Evolutionary conservation across 169 alveolate genomes (phyloP), one percentile per base, ranked within the genome.

Genomic region (Theileria orientalis): DNA sequence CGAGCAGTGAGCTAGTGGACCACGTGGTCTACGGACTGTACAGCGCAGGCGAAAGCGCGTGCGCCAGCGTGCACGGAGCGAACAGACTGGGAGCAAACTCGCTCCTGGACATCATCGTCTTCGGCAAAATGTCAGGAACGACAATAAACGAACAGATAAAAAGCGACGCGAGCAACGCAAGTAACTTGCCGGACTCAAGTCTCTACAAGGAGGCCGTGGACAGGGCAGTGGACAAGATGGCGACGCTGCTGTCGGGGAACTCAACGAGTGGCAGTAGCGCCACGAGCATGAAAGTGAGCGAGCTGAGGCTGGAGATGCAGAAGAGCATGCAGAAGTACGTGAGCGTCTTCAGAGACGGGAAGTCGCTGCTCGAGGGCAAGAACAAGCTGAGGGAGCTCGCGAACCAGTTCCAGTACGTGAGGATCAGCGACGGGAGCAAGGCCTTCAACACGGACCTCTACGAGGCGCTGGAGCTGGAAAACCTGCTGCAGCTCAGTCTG

Each of bases 21-120:
- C 54, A 56, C 49, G 77, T 90, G 59, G 98, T 98, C 19, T 95
- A 96, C 47, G 99, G 99, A 13, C 87, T 98, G 37, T 90, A 82
- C 51, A 90, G 97, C 41, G 96, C 97, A 23, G 99, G 99, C n/a
- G 99, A 98, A 86, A 96, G 97, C 13, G 98, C 99, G 19, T 95
- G 98, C 76, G 99, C 99, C 32, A 95, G 98, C 29, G 99, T 98
- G 54, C 99, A 98, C 79, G 99, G 99, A 32, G 99, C 99, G 8
- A 97, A 98, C 91, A 90, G 99, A 44, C 89, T 98, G 41, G 99
- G 99, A 27, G 99, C 99, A 46, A 98, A 98, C 90, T 95, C 98
- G 25, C 88, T 98, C 64, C 76, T 97, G 59, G 99, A 98, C 80
- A 85, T 97, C 71, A 99, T 95, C 33, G 98, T 97, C 46, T 96